phyloP scores from a whole-genome alignment of 2,329 filamentous ascomycete genomes.

The Coniochaeta hoffmannii region DNA sequence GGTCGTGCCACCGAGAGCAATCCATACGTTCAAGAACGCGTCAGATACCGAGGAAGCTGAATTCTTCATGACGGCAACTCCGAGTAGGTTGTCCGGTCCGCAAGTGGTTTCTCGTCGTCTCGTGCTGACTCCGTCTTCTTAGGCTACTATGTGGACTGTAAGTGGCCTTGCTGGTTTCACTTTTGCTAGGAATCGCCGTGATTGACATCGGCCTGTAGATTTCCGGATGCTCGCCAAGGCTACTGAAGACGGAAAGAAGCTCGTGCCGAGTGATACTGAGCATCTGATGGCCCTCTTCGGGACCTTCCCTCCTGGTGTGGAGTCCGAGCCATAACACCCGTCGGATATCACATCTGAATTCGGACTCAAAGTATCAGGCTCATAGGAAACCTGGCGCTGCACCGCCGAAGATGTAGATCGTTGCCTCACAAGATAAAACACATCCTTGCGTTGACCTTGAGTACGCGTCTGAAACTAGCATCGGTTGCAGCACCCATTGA shows the following conservation, averaged over 20 bases:
- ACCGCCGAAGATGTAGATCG: not conserved
- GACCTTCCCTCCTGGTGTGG: conserved; percentile 26
- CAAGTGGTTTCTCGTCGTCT: not conserved
- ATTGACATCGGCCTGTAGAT: conserved; percentile 13
- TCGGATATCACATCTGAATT: not conserved
- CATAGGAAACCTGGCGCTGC: not conserved
- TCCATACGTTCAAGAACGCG: conserved; percentile 27
- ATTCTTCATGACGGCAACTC: conserved; percentile 29
- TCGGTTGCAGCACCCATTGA: not conserved
- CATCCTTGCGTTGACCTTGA: not conserved
- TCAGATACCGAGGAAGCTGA: conserved; percentile 23
- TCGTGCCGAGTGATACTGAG: conserved; percentile 17
- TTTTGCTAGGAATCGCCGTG: conserved; percentile 17
- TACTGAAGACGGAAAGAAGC: conserved; percentile 16
- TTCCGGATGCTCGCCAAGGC: conserved; percentile 26
- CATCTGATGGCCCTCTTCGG: conserved; percentile 29
- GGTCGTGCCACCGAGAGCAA: conserved; percentile 25
- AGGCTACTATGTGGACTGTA: conserved; percentile 29
- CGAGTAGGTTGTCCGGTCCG: conserved; percentile 12
- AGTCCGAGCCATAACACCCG: conserved; percentile 20
- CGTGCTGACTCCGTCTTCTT: conserved; percentile 5
- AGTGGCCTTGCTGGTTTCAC: conserved; percentile 25
- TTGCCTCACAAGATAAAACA: not conserved
- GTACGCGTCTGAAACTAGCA: not conserved
- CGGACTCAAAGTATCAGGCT: not conserved